A percentile compares a stretch with the other conserved stretches of the same genome.
These are phyloP conservation scores for Arthrinium puccinioides DNA, from an alignment of 2,329 filamentous ascomycete species.

Conservation along the genomic window DNA sequence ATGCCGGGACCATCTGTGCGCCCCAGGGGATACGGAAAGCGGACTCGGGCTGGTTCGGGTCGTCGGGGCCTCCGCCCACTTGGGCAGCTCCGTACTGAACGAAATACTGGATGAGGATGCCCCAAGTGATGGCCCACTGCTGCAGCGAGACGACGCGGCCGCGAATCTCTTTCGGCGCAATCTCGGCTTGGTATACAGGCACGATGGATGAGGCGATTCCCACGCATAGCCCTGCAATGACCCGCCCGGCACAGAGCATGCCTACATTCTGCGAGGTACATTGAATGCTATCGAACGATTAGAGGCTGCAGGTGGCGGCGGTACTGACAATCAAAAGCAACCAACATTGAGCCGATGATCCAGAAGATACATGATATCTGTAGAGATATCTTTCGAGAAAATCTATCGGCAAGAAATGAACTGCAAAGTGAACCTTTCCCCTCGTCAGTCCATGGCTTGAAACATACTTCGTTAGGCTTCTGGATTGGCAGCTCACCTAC, in stretches of 20 bases:
- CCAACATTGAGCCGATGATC: slow-evolving; percentile 36
- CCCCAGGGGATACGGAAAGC: slow-evolving; percentile 58
- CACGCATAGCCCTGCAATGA: slow-evolving; percentile 66
- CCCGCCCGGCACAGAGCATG: slow-evolving; percentile 65
- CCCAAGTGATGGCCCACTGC: slow-evolving; percentile 67
- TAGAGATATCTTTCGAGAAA: slow-evolving; percentile 41
- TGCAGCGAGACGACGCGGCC: slow-evolving; percentile 58
- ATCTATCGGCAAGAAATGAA: slow-evolving; percentile 42
- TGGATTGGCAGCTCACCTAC: slow-evolving; percentile 32
- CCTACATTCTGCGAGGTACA: slow-evolving; percentile 56
- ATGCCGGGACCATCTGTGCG: slow-evolving; percentile 48
- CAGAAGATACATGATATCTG: slow-evolving; percentile 43
- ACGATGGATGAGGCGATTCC: slow-evolving; percentile 69
- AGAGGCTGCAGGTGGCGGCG: background rate
- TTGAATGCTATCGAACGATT: slow-evolving; percentile 36
- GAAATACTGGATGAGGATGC: slow-evolving; percentile 60
- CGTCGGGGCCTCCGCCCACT: slow-evolving; percentile 41
- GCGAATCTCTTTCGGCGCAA: slow-evolving; percentile 50
- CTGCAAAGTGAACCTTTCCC: slow-evolving; percentile 35
- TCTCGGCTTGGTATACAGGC: slow-evolving; percentile 62
- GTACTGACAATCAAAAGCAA: background rate
- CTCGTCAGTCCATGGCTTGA: slow-evolving; percentile 3
- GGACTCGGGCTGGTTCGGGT: slow-evolving; percentile 40
- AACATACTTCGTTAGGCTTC: slow-evolving; percentile 9
- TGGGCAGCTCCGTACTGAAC: slow-evolving; percentile 57